Conservation (phyloP, 208 protist genomes). For the Leishmania tropica region DNA sequence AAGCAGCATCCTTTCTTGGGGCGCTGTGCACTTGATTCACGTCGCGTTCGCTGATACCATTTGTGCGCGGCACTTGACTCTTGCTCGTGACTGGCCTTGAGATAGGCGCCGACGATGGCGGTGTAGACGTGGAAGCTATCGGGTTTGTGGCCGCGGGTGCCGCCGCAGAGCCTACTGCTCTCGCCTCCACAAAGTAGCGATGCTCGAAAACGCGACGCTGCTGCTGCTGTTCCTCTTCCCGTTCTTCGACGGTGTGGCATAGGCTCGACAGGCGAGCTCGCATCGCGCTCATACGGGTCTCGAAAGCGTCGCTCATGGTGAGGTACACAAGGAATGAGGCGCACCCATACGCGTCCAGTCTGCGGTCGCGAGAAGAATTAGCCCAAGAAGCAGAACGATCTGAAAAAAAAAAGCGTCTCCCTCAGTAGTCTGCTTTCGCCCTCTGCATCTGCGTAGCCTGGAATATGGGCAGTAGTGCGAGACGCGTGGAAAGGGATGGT, state of each 20-base stretch:
- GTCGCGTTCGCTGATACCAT: not conserved
- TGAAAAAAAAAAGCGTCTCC: not conserved
- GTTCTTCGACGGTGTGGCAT: slow-evolving; percentile 10
- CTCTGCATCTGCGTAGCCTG: not conserved
- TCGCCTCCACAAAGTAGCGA: slow-evolving; percentile 21
- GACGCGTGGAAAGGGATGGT: not conserved
- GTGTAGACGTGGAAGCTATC: not conserved
- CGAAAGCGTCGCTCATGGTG: slow-evolving; percentile 12
- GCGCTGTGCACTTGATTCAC: not conserved
- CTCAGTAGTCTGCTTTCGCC: not conserved
- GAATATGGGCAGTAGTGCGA: not conserved
- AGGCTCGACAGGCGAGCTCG: slow-evolving; percentile 23
- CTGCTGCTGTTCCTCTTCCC: slow-evolving; percentile 6
- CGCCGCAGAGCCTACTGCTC: not conserved
- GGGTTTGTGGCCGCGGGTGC: not conserved
- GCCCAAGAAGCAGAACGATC: not conserved
- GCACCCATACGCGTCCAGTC: no score
- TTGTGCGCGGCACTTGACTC: not conserved
- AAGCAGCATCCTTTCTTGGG: no score
- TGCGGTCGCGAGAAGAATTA: not conserved
- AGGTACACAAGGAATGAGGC: not conserved
- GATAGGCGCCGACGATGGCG: not conserved
- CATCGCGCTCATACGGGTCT: slow-evolving; percentile 28
- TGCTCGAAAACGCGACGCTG: not conserved
- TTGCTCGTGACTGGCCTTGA: not conserved